Base-by-base conservation (phyloP, 1,284 basidiomycete species). In the Cutaneotrichosporon sp. region DNA sequence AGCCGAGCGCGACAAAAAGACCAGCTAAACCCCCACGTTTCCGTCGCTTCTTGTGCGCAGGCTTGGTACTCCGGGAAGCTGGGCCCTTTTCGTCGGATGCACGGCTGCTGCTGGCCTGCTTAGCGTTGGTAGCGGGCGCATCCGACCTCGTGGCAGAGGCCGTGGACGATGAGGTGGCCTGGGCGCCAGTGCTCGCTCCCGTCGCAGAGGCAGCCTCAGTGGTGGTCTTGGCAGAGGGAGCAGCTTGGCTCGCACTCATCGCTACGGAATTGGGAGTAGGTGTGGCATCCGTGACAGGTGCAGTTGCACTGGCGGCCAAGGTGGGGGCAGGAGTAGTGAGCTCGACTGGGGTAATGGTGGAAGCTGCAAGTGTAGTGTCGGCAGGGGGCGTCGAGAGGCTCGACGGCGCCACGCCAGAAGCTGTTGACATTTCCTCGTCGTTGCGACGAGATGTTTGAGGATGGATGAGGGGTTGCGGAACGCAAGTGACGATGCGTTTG, bases 11-110 rank as follows among this genome's bases (percentile, higher is more conserved):
- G 32, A 74, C 65, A 46, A 79, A 70, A 16, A 79, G 65, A 10
- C 69, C 72, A 1, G 76, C 71, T 8, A 79, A 65, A 22, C 76
- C 77, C 34, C 70, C 72, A 56, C 74, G 70, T 69, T 74, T 77
- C 70, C 72, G 65, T 58, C 74, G 73, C 71, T 76, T 77, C 72
- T 76, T 78, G 40, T 40, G 40, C 14, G 51, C 51, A 11, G 59
- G 59, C 50, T 63, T 55, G 16, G 51, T 31, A 52, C 58, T 40
- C n/a, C 36, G 55, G 11, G 55, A 1, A 18, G 55, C 14, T 5
- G 34, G n/a, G 58, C 40, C 49, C 47, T 59, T 59, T 30, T 59
- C 58, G 16, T 59, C 58, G 4, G 58, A 59, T 22, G 53, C 31
- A 26, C 51, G 38, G 22, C 49, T 40, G 47, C 56, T 31, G 21